phyloP scores from a whole-genome alignment of 2,329 filamentous ascomycete genomes.

The Phialophora chinensis region DNA sequence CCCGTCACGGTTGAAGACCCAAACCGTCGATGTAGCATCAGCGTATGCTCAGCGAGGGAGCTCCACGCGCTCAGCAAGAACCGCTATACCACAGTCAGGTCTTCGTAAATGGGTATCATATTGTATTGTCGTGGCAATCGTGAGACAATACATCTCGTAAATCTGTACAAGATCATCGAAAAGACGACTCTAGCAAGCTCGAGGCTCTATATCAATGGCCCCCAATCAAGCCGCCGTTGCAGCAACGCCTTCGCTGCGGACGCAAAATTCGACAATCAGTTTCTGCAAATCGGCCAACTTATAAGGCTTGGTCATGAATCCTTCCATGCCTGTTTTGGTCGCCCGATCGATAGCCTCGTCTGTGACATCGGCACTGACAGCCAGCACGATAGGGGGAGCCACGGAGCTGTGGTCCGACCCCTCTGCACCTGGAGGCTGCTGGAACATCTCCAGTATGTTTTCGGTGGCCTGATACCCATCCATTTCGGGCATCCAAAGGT shows the following conservation, averaged over 20 bases:
- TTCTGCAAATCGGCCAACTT: constrained; percentile 67
- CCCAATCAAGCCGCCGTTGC: constrained; percentile 9
- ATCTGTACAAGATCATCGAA: constrained; percentile 18
- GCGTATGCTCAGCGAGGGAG: not conserved
- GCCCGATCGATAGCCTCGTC: constrained; percentile 67
- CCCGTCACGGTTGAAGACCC: too few species aligned
- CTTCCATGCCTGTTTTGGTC: constrained; percentile 68
- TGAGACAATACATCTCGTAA: constrained; percentile 15
- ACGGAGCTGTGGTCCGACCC: constrained; percentile 17
- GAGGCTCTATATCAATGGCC: not conserved
- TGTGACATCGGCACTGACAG: constrained; percentile 71
- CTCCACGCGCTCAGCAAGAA: not conserved
- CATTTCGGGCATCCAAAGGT: constrained; percentile 77
- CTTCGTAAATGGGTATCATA: constrained; percentile 23
- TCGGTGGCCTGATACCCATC: constrained; percentile 73
- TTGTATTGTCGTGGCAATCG: constrained; percentile 25
- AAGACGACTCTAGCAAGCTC: not conserved
- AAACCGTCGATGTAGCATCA: too few species aligned
- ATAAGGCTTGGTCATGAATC: constrained; percentile 72
- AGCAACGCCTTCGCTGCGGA: constrained; percentile 29
- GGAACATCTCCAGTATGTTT: constrained; percentile 63
- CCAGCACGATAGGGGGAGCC: constrained; percentile 58
- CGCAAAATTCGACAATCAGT: constrained; percentile 60
- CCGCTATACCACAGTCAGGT: not conserved
- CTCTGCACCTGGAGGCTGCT: constrained; percentile 36